Conservation (phyloP, 345 rosid genomes). For the Camelina sativa region DNA sequence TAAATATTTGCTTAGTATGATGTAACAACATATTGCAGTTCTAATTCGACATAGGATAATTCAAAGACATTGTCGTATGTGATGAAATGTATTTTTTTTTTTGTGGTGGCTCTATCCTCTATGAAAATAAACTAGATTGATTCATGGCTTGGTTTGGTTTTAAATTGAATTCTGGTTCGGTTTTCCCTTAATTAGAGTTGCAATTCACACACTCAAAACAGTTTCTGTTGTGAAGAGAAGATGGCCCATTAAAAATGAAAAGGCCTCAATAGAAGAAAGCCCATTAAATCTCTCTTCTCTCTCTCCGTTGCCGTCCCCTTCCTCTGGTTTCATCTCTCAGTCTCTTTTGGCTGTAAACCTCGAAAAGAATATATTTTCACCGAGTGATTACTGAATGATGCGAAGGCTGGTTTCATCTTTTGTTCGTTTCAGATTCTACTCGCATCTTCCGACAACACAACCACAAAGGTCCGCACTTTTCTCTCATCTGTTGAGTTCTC, state of each 20-base stretch:
- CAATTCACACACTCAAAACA: neutral
- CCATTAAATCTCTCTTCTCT: neutral
- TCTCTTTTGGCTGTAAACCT: neutral
- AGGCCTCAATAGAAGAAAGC: slow-evolving; percentile 22
- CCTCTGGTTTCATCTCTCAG: neutral
- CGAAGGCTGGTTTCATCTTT: slow-evolving; percentile 35
- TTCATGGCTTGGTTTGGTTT: too few species aligned
- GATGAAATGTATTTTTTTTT: too few species aligned
- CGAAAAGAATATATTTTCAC: neutral
- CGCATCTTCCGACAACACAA: neutral
- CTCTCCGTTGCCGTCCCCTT: neutral
- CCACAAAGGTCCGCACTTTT: slow-evolving; percentile 23
- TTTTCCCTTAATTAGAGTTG: too few species aligned
- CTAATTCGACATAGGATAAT: too few species aligned
- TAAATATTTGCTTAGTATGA: too few species aligned
- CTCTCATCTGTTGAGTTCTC: slow-evolving; percentile 11
- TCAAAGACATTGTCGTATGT: too few species aligned
- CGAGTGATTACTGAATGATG: slow-evolving; percentile 27
- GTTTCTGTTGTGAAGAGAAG: neutral
- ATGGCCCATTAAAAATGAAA: neutral
- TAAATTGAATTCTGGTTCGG: too few species aligned
- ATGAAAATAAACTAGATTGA: too few species aligned
- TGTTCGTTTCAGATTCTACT: neutral
- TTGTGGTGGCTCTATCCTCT: too few species aligned
- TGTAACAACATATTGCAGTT: too few species aligned